A percentile compares a stretch with the other conserved stretches of the same genome.
Evolutionary conservation across 768 basidiomycete species (phyloP).

Genomic region (Leucosporidium yakuticum): DNA sequence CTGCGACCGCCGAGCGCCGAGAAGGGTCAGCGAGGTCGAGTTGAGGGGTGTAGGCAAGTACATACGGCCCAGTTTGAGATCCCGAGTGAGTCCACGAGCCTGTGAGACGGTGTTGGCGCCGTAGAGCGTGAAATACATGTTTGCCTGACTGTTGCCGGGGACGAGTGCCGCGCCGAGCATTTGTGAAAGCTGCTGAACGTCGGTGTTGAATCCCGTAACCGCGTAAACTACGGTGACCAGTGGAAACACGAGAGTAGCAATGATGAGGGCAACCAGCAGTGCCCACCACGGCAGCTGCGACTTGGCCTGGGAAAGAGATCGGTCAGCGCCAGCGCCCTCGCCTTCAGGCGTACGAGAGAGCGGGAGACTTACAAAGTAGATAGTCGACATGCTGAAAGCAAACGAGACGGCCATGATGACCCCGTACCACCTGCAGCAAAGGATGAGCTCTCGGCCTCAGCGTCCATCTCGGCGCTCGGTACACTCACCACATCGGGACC

Average conservation of each 20-base stretch:
- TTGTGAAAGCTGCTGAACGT: conserved; percentile 48
- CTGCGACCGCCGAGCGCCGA: conserved; percentile 45
- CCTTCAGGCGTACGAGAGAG: too few species aligned
- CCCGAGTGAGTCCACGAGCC: conserved; percentile 49
- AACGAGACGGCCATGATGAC: conserved; percentile 22
- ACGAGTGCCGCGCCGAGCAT: conserved; percentile 50
- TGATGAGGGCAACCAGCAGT: conserved; percentile 50
- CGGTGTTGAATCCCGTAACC: conserved; percentile 43
- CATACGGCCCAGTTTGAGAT: conserved; percentile 53
- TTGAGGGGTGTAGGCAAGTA: background rate
- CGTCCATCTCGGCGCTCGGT: too few species aligned
- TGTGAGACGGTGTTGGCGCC: conserved; percentile 51
- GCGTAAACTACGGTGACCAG: conserved; percentile 38
- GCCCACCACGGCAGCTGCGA: conserved; percentile 39
- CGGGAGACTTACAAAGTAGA: conserved; percentile 6
- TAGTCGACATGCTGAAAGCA: conserved; percentile 25
- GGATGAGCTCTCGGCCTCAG: too few species aligned
- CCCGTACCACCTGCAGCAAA: conserved; percentile 21
- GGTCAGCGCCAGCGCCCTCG: conserved; percentile 18
- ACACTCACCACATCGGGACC: conserved; percentile 32
- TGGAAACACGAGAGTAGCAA: conserved; percentile 25
- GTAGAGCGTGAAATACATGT: conserved; percentile 54
- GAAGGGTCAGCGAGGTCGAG: conserved; percentile 57
- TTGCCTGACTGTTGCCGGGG: conserved; percentile 60
- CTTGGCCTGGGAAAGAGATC: conserved; percentile 8